Base-by-base conservation (phyloP, 805 yeast species). In the Kodamaea sagamina region DNA sequence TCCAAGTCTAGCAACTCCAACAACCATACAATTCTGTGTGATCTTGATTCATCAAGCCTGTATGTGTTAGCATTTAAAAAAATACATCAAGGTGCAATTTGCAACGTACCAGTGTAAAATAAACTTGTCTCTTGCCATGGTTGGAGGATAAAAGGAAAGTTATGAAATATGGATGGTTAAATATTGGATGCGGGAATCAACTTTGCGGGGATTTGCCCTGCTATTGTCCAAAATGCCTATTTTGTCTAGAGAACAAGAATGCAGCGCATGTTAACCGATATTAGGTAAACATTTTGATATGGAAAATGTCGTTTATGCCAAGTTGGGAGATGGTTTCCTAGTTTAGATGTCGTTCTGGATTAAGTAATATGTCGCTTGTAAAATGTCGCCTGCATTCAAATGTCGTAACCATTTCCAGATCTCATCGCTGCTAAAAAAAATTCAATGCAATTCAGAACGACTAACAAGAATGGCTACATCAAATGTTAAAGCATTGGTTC, bases 21-120 rank as follows among this genome's bases (percentile, higher is more conserved):
- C 36, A 81, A 62, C 86, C 88, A 84, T 22, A 78, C 54, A 7
- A 82, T 69, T 42, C 89, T 69, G 41, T 74, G 79, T 1, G 87
- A 63, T 54, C 90, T 69, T 3, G 88, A 82, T 12, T 72, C 63
- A 43, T 72, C 72, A 35, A 80, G 71, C 73, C 77, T 61, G 10
- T 24, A 36, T 8, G 15, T 17, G 47, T 43, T 39, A 43, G 46
- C 19, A 12, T 10, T n/a, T n/a, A n/a, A n/a, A 28, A 28, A 12
- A 28, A 7, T 10, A 13, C 25, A 32, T n/a, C 13, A 18, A 16
- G 16, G 17, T 9, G 6, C 31, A 24, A 36, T 16, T 16, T 19
- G 4, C 3, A 27, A 56, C 62, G 19, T 54, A 57, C 64, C 64
- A 61, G 42, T 61, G 60, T 29, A 61, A 46, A n/a, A 59, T 43